Base-by-base conservation (phyloP, 2,329 filamentous ascomycete species). In the Claviceps spartinae region DNA sequence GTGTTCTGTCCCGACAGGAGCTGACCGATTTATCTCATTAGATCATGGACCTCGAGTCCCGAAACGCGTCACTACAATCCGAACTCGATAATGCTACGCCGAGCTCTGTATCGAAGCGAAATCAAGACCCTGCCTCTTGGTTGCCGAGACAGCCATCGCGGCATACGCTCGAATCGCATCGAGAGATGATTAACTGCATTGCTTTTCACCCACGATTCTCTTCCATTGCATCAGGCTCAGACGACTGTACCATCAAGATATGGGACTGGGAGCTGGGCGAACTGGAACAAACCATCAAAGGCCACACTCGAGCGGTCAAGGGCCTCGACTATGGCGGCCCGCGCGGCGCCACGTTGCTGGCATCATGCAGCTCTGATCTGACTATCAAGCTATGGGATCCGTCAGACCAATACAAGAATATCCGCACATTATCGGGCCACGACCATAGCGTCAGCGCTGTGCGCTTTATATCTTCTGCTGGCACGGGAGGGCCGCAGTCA, bases 251-350 rank as follows among this genome's bases (percentile, higher is more conserved):
- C 7, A 95, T 97, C 66, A 96, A 96, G 63, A 90, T 96, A 52
- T 96, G 90, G 90, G 90, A 96, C 63, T 96, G 89, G 86, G 90
- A 96, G 62, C 71, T 94, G 24, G 91, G 91, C 47, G 90, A 96
- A 67, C 74, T 95, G 4, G 90, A 96, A 66, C 75, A 85, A 56
- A 96, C 90, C 0, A 78, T 96, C 53, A 96, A 96, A 65, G 89
- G 88, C 1, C 91, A 96, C 63, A 96, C 89, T 5, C 89, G 86
- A 63, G 81, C 88, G 3, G 88, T 96, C 1, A 71, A 93, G 30
- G 89, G 95, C 63, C 81, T 95, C 38, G 90, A 96, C 62, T 96
- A 86, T 69, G 90, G 91, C 40, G 90, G 90, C 0, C 88, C 88
- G 1, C 76, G 85, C 62, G 86, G 87, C 43, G 84, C 82, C 36